A percentile compares a stretch with the other conserved stretches of the same genome.
Evolutionary conservation across 176 grass and related monocot genomes (phyloP).

Genomic region (Rhynchospora pubera): DNA sequence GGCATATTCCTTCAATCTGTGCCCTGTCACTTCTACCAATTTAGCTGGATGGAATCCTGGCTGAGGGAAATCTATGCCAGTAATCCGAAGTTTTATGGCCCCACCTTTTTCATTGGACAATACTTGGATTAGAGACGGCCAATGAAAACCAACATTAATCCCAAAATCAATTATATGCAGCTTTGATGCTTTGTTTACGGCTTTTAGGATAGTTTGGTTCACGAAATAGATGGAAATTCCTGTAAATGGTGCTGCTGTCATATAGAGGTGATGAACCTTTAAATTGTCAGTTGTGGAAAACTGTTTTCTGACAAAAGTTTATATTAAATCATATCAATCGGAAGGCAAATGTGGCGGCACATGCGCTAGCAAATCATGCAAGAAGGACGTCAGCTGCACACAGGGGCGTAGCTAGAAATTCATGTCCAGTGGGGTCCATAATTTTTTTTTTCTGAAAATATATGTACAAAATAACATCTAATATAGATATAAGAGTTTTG

Average conservation of each 20-base stretch:
- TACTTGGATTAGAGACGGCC: background rate
- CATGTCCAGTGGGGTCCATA: too few species aligned
- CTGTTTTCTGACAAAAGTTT: too few species aligned
- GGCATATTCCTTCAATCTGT: slow-evolving; percentile 25
- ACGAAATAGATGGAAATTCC: background rate
- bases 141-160: background rate
- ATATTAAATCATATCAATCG: too few species aligned
- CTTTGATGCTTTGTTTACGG: background rate
- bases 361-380: too few species aligned
- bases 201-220: background rate
- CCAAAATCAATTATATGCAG: slow-evolving; percentile 9
- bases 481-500: too few species aligned
- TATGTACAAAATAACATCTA: too few species aligned
- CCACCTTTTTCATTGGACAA: background rate
- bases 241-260: background rate
- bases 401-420: too few species aligned
- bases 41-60: slow-evolving; percentile 25
- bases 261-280: slow-evolving; percentile 22
- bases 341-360: too few species aligned
- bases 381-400: too few species aligned
- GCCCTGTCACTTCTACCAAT: slow-evolving; percentile 20
- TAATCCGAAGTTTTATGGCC: background rate
- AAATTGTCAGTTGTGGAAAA: too few species aligned
- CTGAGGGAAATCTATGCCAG: slow-evolving; percentile 7
- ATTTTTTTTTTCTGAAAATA: too few species aligned